Evolutionary conservation across 1,139 yeast genomes (phyloP).

Genomic region (Candida glucosophila): DNA sequence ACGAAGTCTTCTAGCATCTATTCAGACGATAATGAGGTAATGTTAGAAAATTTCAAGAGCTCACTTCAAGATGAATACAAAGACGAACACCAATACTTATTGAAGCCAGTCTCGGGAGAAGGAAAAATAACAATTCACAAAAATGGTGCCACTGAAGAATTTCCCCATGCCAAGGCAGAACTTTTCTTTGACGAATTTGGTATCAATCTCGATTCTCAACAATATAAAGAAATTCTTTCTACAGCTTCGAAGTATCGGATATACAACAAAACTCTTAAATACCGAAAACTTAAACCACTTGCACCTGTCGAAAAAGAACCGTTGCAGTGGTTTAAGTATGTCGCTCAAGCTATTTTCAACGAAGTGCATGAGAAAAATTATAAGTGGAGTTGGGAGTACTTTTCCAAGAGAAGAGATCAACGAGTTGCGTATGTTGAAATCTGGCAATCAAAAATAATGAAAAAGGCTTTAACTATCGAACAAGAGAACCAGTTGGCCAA

Average conservation of each 20-base stretch:
- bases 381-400: constrained; percentile 85
- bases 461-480: constrained; percentile 19
- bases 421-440: constrained; percentile 59
- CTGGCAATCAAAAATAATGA: constrained; percentile 50
- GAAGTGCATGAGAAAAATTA: constrained; percentile 77
- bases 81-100: constrained; percentile 48
- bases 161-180: constrained; percentile 72
- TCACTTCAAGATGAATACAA: constrained; percentile 13
- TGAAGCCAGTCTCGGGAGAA: constrained; percentile 83
- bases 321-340: constrained; percentile 71
- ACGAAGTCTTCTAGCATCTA: constrained; percentile 51
- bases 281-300: constrained; percentile 62
- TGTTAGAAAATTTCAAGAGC: constrained; percentile 34
- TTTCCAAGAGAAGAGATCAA: constrained; percentile 63
- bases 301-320: constrained; percentile 59
- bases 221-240: constrained; percentile 74
- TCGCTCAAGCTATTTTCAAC: constrained; percentile 60
- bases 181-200: constrained; percentile 83
- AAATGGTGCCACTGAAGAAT: constrained; percentile 54
- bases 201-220: constrained; percentile 73
- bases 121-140: constrained; percentile 83
- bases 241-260: constrained; percentile 78
- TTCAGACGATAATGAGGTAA: constrained; percentile 32
- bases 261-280: constrained; percentile 68
- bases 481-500: constrained; percentile 34